phyloP scores from a whole-genome alignment of 2,329 filamentous ascomycete genomes.

The Diaporthe eres region DNA sequence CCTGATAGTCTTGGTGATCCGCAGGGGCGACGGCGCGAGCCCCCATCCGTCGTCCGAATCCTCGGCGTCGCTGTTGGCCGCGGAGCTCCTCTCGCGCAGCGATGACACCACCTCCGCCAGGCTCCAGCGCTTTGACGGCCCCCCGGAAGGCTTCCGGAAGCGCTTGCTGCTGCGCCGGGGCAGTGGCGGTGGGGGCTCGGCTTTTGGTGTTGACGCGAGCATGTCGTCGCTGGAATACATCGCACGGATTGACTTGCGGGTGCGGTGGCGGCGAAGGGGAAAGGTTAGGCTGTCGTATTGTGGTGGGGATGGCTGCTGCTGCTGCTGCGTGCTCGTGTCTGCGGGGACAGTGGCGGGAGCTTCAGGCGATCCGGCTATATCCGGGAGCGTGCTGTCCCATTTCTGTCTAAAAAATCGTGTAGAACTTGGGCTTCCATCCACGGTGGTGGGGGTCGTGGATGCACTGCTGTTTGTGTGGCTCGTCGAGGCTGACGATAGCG shows the following conservation, averaged over 20 bases:
- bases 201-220: not conserved
- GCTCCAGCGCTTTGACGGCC: constrained; percentile 36
- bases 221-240: constrained; percentile 42
- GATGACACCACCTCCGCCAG: constrained; percentile 33
- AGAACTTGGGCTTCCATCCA: constrained; percentile 32
- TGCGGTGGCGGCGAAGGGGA: constrained; percentile 13
- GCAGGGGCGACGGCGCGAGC: constrained; percentile 33
- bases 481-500: constrained; percentile 20
- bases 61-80: constrained; percentile 13
- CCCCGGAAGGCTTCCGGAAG: not conserved
- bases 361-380: not conserved
- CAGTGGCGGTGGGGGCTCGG: constrained; percentile 30
- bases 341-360: not conserved
- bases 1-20: constrained; percentile 12
- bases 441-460: constrained; percentile 37
- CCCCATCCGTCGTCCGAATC: not conserved
- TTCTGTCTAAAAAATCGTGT: constrained; percentile 28
- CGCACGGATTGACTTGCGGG: constrained; percentile 12
- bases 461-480: constrained; percentile 8
- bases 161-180: constrained; percentile 41
- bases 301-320: not conserved
- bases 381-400: constrained; percentile 13
- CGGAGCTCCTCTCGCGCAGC: constrained; percentile 26
- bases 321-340: not conserved
- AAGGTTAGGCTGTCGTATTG: constrained; percentile 9